Evolutionary conservation across 2,329 filamentous ascomycete species (phyloP).

Genomic region (Trichoderma polysporum): DNA sequence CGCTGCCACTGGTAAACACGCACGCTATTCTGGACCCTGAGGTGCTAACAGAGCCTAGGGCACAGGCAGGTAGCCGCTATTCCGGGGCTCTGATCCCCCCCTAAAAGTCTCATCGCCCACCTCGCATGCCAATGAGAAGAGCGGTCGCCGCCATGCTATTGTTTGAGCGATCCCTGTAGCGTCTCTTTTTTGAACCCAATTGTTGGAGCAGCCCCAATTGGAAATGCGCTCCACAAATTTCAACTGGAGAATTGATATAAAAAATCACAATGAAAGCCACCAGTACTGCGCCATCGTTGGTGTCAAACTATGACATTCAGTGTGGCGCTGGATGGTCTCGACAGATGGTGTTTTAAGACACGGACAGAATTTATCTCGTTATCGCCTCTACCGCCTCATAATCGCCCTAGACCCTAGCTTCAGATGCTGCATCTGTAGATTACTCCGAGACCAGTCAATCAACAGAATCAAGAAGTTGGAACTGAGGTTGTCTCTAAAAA

Average conservation of each 20-base stretch:
- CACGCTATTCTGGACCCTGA: background rate
- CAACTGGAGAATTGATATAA: too few relatives aligned
- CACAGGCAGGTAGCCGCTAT: background rate
- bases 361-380: background rate
- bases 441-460: too few relatives aligned
- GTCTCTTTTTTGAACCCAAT: background rate
- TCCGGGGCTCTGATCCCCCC: conserved; percentile 6
- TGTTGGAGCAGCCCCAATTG: background rate
- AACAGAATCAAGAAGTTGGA: too few relatives aligned
- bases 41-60: background rate
- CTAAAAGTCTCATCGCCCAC: background rate
- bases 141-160: background rate
- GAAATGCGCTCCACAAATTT: background rate
- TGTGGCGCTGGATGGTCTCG: too few relatives aligned
- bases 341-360: too few relatives aligned
- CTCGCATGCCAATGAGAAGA: background rate
- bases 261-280: background rate
- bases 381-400: too few relatives aligned
- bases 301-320: background rate
- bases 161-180: background rate
- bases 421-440: background rate
- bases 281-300: background rate
- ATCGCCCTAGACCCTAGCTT: too few relatives aligned
- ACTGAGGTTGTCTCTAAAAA: too few relatives aligned
- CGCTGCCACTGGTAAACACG: background rate